Conservation (phyloP, 139 green algal genomes). For the Micractinium sp. region DNA sequence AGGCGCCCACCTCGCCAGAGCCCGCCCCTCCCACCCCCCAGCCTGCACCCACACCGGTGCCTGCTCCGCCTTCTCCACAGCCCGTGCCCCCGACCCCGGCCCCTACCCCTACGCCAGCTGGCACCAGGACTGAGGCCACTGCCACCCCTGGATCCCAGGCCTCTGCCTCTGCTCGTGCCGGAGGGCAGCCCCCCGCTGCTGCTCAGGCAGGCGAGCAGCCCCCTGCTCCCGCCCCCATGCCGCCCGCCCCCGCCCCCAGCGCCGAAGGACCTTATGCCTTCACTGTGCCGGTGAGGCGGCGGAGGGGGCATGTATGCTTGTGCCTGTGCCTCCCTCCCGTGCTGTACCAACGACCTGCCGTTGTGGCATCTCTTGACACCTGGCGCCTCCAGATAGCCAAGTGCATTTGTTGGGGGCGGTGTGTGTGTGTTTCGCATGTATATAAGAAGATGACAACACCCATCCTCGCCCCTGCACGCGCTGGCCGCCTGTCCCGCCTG, state of each 20-base stretch:
- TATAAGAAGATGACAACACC: no score
- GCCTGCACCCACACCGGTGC: neutral
- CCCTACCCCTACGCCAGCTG: neutral
- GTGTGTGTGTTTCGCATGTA: neutral
- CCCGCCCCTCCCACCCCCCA: neutral
- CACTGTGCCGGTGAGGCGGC: neutral
- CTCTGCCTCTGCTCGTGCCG: neutral
- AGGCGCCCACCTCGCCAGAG: neutral
- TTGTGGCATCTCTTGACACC: neutral
- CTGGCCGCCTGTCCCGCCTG: neutral
- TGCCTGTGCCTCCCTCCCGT: no score
- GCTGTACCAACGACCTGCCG: no score
- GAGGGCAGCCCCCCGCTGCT: neutral
- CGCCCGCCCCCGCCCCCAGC: neutral
- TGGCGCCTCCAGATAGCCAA: neutral
- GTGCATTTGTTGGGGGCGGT: neutral
- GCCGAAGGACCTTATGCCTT: neutral
- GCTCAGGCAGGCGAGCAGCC: no score
- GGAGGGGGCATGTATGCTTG: no score
- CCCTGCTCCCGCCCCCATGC: no score
- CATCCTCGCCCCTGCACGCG: no score
- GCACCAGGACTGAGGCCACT: no score
- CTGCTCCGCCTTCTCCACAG: neutral
- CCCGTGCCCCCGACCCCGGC: neutral
- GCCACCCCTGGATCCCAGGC: neutral